Conservation (phyloP, 495 filamentous ascomycete species). For the Paragyromitra xinjiangensis region DNA sequence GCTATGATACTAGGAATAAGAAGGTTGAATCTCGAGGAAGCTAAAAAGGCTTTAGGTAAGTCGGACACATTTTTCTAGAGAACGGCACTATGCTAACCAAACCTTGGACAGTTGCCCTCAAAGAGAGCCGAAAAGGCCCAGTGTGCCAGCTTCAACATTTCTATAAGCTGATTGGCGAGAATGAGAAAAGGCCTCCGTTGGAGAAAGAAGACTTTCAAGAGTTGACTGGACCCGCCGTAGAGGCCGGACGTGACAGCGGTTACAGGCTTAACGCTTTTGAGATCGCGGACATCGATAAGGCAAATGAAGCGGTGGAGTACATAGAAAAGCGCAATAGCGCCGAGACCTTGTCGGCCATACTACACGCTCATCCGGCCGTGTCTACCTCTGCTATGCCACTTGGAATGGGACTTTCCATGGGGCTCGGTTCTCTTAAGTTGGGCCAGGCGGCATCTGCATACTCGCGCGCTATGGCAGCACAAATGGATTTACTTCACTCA, state of each 20-base stretch:
- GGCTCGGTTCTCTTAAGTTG: not conserved
- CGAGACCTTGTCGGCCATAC: slow-evolving; percentile 1
- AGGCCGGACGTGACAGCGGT: not conserved
- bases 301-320: slow-evolving; percentile 7
- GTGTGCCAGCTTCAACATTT: slow-evolving; percentile 2
- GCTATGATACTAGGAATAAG: too few species aligned
- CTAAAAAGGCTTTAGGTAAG: too few species aligned
- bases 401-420: not conserved
- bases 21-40: too few species aligned
- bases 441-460: slow-evolving; percentile 5
- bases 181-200: not conserved
- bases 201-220: slow-evolving; percentile 5
- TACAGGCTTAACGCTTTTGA: slow-evolving; percentile 7
- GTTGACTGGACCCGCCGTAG: not conserved
- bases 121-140: slow-evolving; percentile 19
- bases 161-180: not conserved
- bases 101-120: slow-evolving; percentile 6
- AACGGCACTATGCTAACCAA: too few species aligned
- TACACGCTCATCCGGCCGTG: not conserved
- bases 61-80: too few species aligned
- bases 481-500: slow-evolving; percentile 15
- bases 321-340: not conserved
- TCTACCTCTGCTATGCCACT: too few species aligned
- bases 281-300: not conserved
- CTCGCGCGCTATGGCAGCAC: slow-evolving; percentile 9